These are phyloP conservation scores for Kodamaea hsintzibuensis DNA, from an alignment of 805 yeast genomes.

Conservation along the genomic window DNA sequence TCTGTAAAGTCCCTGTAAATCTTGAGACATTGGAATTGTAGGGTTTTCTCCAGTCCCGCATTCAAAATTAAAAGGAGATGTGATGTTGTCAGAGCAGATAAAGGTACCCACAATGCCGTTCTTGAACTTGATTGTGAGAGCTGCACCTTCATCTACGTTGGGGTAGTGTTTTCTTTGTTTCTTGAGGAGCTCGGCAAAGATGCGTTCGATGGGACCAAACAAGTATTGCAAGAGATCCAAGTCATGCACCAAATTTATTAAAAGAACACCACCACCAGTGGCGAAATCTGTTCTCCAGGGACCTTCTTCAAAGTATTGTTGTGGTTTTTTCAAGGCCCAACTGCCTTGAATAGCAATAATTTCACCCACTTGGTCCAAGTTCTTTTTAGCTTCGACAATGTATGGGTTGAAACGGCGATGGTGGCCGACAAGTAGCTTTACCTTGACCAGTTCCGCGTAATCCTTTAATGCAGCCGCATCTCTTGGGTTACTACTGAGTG, in stretches of 20 bases:
- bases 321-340: constrained; percentile 40
- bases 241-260: constrained; percentile 44
- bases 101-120: constrained; percentile 43
- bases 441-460: constrained; percentile 24
- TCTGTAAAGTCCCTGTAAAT: constrained; percentile 36
- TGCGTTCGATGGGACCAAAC: constrained; percentile 39
- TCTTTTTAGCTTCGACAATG: constrained; percentile 38
- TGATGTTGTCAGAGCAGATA: constrained; percentile 42
- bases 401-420: constrained; percentile 46
- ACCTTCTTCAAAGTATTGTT: constrained; percentile 33
- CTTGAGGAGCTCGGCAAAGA: constrained; percentile 39
- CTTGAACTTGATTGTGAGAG: constrained; percentile 36
- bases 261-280: constrained; percentile 41
- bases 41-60: constrained; percentile 47
- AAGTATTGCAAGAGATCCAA: constrained; percentile 42
- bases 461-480: constrained; percentile 36
- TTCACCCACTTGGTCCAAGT: constrained; percentile 30
- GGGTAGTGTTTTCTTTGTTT: constrained; percentile 29
- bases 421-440: constrained; percentile 41
- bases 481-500: constrained; percentile 34
- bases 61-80: constrained; percentile 43
- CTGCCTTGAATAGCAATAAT: constrained; percentile 42
- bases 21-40: constrained; percentile 32
- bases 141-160: constrained; percentile 45
- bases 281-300: constrained; percentile 39